Conservation (phyloP, 2,329 filamentous ascomycete genomes). For the Aureobasidium mangrovei region DNA sequence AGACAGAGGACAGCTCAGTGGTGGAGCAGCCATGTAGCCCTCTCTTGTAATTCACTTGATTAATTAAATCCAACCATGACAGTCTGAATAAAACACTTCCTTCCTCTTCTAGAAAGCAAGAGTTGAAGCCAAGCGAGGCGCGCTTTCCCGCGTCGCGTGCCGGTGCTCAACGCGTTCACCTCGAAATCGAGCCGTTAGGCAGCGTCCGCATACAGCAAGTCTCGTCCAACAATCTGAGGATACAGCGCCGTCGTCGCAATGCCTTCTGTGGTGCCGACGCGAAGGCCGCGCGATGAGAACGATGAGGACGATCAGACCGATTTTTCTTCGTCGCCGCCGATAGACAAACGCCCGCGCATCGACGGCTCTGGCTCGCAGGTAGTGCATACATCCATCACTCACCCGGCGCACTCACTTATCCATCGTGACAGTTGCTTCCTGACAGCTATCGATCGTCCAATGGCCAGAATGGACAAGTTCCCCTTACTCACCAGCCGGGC, state of each 20-base stretch:
- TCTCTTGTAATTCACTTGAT: too few relatives aligned
- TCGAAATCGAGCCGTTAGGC: background rate
- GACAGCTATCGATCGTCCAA: constrained; percentile 24
- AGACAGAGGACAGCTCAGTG: too few relatives aligned
- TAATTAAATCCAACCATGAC: too few relatives aligned
- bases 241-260: constrained; percentile 1
- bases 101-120: too few relatives aligned
- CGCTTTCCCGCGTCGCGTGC: too few relatives aligned
- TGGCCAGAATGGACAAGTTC: constrained; percentile 16
- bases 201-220: background rate
- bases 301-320: background rate
- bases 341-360: constrained; percentile 12
- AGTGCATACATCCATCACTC: background rate
- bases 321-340: background rate
- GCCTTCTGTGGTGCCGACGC: constrained; percentile 10
- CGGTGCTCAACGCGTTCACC: background rate
- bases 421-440: constrained; percentile 22
- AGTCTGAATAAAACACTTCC: too few relatives aligned
- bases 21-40: background rate
- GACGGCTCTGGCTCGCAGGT: constrained; percentile 6
- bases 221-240: background rate
- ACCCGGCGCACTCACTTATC: background rate
- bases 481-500: constrained; percentile 52
- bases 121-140: too few relatives aligned
- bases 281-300: background rate